Conservation (phyloP, 192 early-diverging fungal species). For the Coemansia sp. region DNA sequence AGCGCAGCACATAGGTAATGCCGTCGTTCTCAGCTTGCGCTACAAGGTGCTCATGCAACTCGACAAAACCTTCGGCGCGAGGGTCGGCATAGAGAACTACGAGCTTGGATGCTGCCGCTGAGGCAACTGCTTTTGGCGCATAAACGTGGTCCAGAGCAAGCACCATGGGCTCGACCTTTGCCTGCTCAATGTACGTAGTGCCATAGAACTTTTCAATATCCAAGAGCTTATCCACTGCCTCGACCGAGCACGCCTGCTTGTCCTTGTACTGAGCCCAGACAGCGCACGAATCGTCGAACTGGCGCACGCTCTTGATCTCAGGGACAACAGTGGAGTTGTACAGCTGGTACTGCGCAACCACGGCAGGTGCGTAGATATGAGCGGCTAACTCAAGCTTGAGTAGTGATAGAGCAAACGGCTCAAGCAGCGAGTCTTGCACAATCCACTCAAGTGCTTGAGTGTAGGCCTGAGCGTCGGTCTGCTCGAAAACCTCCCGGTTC, state of each 20-base stretch:
- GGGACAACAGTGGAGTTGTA: slow-evolving; percentile 77
- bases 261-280: slow-evolving; percentile 73
- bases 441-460: slow-evolving; percentile 58
- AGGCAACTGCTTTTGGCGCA: neutral
- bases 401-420: slow-evolving; percentile 60
- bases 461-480: slow-evolving; percentile 58
- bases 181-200: slow-evolving; percentile 37
- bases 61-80: slow-evolving; percentile 60
- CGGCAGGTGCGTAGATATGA: slow-evolving; percentile 74
- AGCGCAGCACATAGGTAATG: slow-evolving; percentile 75
- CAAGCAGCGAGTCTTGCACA: slow-evolving; percentile 46
- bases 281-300: slow-evolving; percentile 66
- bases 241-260: slow-evolving; percentile 66
- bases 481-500: slow-evolving; percentile 25
- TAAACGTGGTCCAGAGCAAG: slow-evolving; percentile 71
- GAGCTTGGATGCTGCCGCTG: slow-evolving; percentile 2
- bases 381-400: slow-evolving; percentile 72
- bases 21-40: slow-evolving; percentile 55
- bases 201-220: slow-evolving; percentile 49
- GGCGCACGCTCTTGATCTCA: slow-evolving; percentile 38
- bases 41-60: slow-evolving; percentile 62
- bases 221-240: slow-evolving; percentile 53
- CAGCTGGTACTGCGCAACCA: slow-evolving; percentile 82
- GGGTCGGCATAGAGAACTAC: slow-evolving; percentile 82
- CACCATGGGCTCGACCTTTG: slow-evolving; percentile 32